Percentiles rank a stretch among this genome's conserved stretches.
phyloP scores from a whole-genome alignment of 1,284 basidiomycete species.

The Trametes hirsuta region DNA sequence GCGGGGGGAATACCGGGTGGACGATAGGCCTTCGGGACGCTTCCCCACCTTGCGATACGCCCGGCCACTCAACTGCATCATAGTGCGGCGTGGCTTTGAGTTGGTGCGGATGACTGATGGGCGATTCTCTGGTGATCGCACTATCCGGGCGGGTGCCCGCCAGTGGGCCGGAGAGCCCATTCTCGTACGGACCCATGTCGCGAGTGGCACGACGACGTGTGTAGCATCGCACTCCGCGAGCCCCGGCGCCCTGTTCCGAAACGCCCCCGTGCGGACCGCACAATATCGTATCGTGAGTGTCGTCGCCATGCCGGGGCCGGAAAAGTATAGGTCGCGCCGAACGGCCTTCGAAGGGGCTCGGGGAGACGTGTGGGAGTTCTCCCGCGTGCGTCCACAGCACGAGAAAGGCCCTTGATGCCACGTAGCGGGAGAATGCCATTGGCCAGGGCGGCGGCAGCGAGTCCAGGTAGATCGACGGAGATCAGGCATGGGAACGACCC shows the following conservation, averaged over 20 bases:
- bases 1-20: constrained; percentile 1
- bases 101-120: constrained; percentile 2
- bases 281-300: neutral
- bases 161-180: neutral
- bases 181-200: neutral
- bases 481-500: constrained; percentile 16
- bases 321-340: neutral
- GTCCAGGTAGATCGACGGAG: constrained; percentile 7
- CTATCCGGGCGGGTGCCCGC: neutral
- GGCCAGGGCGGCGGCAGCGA: neutral
- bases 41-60: neutral
- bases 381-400: constrained; percentile 5
- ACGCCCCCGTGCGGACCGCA: constrained; percentile 4
- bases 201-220: neutral
- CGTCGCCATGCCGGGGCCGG: neutral
- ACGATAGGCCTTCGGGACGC: constrained; percentile 1
- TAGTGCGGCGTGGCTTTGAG: neutral
- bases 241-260: neutral
- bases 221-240: constrained; percentile 7
- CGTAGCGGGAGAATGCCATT: constrained; percentile 1
- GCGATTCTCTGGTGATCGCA: neutral
- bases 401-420: constrained; percentile 9
- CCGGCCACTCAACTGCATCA: neutral
- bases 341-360: neutral
- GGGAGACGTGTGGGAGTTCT: constrained; percentile 3